Conservation (phyloP, 495 filamentous ascomycete species). For the Neurospora sublineolata region DNA sequence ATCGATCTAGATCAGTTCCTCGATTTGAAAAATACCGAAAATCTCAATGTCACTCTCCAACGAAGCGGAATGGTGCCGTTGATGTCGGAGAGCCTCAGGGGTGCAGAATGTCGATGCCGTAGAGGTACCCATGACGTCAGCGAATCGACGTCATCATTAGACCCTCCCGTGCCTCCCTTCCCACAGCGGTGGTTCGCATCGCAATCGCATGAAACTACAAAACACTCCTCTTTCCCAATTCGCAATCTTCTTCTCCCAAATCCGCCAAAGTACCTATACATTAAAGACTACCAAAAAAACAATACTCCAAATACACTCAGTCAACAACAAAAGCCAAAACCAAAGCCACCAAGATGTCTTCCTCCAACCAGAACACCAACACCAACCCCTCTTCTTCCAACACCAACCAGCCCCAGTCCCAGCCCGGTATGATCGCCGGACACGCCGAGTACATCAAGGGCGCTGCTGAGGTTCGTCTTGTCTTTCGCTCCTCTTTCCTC, state of each 20-base stretch:
- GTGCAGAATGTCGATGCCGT: not conserved
- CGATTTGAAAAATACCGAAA: not conserved
- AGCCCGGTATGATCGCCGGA: slow-evolving; percentile 28
- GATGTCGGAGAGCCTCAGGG: not conserved
- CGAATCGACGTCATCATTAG: not conserved
- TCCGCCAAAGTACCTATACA: not conserved
- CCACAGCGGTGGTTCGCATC: not conserved
- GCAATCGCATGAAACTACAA: not conserved
- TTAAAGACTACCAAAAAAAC: not conserved
- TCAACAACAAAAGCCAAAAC: not conserved
- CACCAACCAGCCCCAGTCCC: slow-evolving; percentile 3
- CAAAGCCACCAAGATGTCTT: slow-evolving; percentile 4
- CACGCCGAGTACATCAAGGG: slow-evolving; percentile 40
- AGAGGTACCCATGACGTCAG: not conserved
- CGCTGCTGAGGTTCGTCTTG: slow-evolving; percentile 28
- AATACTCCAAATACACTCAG: not conserved
- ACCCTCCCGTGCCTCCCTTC: not conserved
- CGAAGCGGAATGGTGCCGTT: not conserved
- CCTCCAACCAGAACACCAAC: slow-evolving; percentile 7
- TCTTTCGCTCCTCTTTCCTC: not conserved
- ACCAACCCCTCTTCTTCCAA: slow-evolving; percentile 1
- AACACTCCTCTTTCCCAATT: not conserved
- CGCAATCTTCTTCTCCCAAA: not conserved
- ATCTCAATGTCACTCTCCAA: not conserved
- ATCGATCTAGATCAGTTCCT: not conserved